Conservation (phyloP, 768 basidiomycete genomes). For the Crepidotus variabilis region DNA sequence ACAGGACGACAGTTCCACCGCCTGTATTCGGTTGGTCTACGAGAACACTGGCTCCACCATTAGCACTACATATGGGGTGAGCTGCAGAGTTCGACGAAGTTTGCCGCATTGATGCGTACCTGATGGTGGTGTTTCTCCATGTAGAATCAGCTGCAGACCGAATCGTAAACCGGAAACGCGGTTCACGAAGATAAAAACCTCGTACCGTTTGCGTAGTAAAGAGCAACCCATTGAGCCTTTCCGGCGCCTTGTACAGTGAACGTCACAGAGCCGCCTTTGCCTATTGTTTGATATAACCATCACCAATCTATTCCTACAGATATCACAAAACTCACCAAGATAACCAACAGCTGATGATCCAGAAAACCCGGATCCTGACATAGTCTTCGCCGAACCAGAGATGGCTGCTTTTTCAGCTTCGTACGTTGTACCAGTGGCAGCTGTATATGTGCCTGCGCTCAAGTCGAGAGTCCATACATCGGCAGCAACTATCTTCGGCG, state of each 20-base stretch:
- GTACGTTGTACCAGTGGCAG: constrained; percentile 48
- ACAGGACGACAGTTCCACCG: constrained; percentile 47
- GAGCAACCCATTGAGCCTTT: constrained; percentile 52
- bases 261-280: constrained; percentile 54
- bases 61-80: constrained; percentile 36
- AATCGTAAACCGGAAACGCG: no score
- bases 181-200: neutral
- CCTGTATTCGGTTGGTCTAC: constrained; percentile 60
- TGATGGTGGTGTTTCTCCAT: constrained; percentile 59
- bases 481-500: constrained; percentile 49
- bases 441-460: constrained; percentile 45
- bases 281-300: constrained; percentile 19
- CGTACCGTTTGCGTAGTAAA: constrained; percentile 55
- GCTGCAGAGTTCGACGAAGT: neutral
- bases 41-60: constrained; percentile 47
- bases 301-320: neutral
- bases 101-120: constrained; percentile 27
- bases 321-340: constrained; percentile 36
- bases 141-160: constrained; percentile 38
- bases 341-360: constrained; percentile 52
- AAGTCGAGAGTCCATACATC: constrained; percentile 58
- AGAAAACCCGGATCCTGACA: constrained; percentile 44
- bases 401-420: constrained; percentile 52
- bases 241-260: constrained; percentile 56
- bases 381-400: constrained; percentile 41